These are phyloP conservation scores for Tolypocladium sp. DNA, from an alignment of 2,329 filamentous ascomycete species.

Conservation along the genomic window DNA sequence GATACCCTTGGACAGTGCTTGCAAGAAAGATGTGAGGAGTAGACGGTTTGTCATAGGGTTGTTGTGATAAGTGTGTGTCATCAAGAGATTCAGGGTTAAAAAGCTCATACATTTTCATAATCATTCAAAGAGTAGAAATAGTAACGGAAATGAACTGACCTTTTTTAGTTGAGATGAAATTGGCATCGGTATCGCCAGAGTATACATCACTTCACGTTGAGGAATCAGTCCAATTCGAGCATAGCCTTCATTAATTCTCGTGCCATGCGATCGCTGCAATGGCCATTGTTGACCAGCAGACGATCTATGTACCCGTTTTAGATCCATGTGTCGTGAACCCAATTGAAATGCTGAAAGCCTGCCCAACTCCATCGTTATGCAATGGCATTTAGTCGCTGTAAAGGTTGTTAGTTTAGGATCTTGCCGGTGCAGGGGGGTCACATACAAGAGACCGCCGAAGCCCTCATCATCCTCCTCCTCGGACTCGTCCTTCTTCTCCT, in stretches of 20 bases:
- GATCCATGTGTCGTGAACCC: conserved; percentile 34
- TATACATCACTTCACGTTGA: neutral
- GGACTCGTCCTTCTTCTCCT: conserved; percentile 57
- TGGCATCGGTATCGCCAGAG: neutral
- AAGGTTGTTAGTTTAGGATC: conserved; percentile 26
- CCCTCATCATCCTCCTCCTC: conserved; percentile 61
- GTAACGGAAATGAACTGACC: conserved; percentile 31
- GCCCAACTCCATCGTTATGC: conserved; percentile 27
- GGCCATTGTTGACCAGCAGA: conserved; percentile 32
- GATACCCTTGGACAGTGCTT: conserved; percentile 20
- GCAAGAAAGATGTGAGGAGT: conserved; percentile 7
- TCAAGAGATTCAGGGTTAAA: conserved; percentile 59
- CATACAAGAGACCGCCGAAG: conserved; percentile 74
- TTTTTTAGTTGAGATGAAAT: conserved; percentile 15
- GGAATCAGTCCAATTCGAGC: conserved; percentile 4
- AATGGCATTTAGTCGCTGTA: conserved; percentile 42
- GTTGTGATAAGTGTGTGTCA: conserved; percentile 42
- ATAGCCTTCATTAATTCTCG: conserved; percentile 17
- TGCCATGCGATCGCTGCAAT: conserved; percentile 22
- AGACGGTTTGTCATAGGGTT: conserved; percentile 44
- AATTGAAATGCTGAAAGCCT: conserved; percentile 32
- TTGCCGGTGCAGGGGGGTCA: conserved; percentile 6
- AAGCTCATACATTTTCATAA: conserved; percentile 52
- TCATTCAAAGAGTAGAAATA: conserved; percentile 33
- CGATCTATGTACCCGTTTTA: conserved; percentile 37